phyloP scores from a whole-genome alignment of 1,284 basidiomycete genomes.

The Volvariella surrecta region DNA sequence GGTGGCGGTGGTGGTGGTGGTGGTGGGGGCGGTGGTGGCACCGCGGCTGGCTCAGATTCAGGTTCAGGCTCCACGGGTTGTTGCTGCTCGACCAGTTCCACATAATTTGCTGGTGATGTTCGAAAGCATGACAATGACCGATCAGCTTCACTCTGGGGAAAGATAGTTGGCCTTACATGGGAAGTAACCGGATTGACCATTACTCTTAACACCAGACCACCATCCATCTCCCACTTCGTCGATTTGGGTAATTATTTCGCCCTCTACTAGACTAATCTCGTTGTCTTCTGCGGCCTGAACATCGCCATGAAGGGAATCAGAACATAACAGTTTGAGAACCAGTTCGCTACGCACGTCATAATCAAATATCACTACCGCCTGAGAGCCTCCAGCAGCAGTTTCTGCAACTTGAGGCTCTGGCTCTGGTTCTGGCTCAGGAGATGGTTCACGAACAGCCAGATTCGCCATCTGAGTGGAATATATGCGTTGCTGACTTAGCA shows the following conservation, averaged over 20 bases:
- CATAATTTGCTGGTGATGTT: conserved; percentile 59
- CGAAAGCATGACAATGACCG: not conserved
- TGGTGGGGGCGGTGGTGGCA: conserved; percentile 28
- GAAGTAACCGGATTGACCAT: conserved; percentile 66
- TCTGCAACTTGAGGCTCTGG: conserved; percentile 19
- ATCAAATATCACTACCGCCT: conserved; percentile 65
- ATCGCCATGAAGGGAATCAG: not conserved
- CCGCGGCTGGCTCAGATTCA: conserved; percentile 24
- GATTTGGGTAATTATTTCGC: conserved; percentile 74
- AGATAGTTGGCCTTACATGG: conserved; percentile 40
- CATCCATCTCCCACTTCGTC: conserved; percentile 81
- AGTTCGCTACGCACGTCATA: conserved; percentile 48
- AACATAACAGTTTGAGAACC: not conserved
- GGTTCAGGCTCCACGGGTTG: conserved; percentile 25
- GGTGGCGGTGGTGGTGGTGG: conserved; percentile 37
- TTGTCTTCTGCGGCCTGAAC: conserved; percentile 70
- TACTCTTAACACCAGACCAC: conserved; percentile 72
- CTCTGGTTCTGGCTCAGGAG: conserved; percentile 33
- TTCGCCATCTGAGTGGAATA: conserved; percentile 24
- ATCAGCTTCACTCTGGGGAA: conserved; percentile 3
- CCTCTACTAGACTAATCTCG: conserved; percentile 75
- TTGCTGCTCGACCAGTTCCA: conserved; percentile 51
- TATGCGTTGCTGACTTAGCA: too few relatives aligned
- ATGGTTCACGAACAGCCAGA: conserved; percentile 28
- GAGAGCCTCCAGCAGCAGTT: conserved; percentile 39